phyloP scores from a whole-genome alignment of 2,329 filamentous ascomycete species.

The Ascomycota sp. region DNA sequence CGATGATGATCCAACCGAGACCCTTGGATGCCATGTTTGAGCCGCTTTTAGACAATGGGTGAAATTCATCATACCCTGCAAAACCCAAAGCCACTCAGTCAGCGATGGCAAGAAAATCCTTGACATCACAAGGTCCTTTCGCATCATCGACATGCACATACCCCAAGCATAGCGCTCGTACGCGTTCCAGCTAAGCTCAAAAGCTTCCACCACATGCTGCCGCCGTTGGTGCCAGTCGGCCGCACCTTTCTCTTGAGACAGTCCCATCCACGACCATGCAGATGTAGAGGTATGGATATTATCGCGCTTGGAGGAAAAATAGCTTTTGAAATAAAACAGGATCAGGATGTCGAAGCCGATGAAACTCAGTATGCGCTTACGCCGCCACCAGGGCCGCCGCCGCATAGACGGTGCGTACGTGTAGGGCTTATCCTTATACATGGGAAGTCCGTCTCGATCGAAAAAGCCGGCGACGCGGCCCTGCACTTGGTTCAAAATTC shows the following conservation, averaged over 20 bases:
- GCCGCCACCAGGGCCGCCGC: slow-evolving; percentile 35
- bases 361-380: slow-evolving; percentile 35
- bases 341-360: slow-evolving; percentile 30
- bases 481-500: slow-evolving; percentile 30
- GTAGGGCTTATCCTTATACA: slow-evolving; percentile 99
- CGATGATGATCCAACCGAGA: slow-evolving; percentile 94
- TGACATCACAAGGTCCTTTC: too few relatives aligned
- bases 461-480: slow-evolving; percentile 43
- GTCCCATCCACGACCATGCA: slow-evolving; percentile 34
- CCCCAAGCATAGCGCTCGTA: slow-evolving; percentile 91
- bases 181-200: slow-evolving; percentile 75
- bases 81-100: slow-evolving; percentile 1
- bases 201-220: slow-evolving; percentile 68
- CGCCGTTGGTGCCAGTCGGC: slow-evolving; percentile 59
- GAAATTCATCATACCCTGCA: slow-evolving; percentile 61
- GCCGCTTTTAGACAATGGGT: slow-evolving; percentile 58
- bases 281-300: slow-evolving; percentile 11
- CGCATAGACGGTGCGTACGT: slow-evolving; percentile 38
- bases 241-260: slow-evolving; percentile 21
- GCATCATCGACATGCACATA: slow-evolving; percentile 21
- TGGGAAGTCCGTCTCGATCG: slow-evolving; percentile 41
- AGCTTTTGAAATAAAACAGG: slow-evolving; percentile 48
- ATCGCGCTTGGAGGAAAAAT: slow-evolving; percentile 15
- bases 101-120: too few relatives aligned
- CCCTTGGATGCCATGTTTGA: slow-evolving; percentile 70